Percentiles rank a stretch among this genome's conserved stretches.
phyloP scores from a whole-genome alignment of 805 yeast species.

The Kluyveromyces aestuarii region DNA sequence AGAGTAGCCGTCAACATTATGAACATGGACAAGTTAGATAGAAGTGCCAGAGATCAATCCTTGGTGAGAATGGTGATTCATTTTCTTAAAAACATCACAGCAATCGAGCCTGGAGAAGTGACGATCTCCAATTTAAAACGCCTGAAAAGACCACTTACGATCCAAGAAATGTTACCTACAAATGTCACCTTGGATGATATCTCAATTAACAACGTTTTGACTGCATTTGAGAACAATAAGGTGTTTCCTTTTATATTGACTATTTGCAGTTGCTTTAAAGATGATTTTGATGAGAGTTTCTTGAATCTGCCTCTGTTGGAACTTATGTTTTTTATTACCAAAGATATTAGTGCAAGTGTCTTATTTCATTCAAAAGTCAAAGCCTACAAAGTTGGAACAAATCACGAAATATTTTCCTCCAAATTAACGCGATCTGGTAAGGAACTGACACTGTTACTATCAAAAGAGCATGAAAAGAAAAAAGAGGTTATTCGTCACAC shows the following conservation, averaged over 20 bases:
- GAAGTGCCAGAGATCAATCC: constrained; percentile 64
- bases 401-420: background rate
- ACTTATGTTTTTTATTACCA: constrained; percentile 51
- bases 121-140: constrained; percentile 38
- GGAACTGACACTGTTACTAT: constrained; percentile 43
- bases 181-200: constrained; percentile 60
- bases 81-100: constrained; percentile 68
- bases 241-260: constrained; percentile 70
- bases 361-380: constrained; percentile 7
- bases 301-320: constrained; percentile 63
- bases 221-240: constrained; percentile 54
- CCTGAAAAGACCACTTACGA: constrained; percentile 24
- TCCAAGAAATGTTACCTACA: constrained; percentile 38
- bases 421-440: constrained; percentile 28
- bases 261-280: constrained; percentile 52
- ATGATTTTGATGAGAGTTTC: constrained; percentile 51
- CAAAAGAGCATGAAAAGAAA: constrained; percentile 49
- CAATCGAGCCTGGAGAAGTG: constrained; percentile 62
- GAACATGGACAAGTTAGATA: constrained; percentile 39
- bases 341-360: constrained; percentile 38
- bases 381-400: background rate
- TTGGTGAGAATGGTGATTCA: constrained; percentile 62
- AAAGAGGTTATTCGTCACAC: constrained; percentile 39
- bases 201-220: constrained; percentile 47
- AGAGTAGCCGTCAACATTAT: constrained; percentile 59